Percentiles rank a stretch among this genome's conserved stretches.
Conservation (phyloP, 495 filamentous ascomycete species). For the Hyaloscypha finlandica region DNA sequence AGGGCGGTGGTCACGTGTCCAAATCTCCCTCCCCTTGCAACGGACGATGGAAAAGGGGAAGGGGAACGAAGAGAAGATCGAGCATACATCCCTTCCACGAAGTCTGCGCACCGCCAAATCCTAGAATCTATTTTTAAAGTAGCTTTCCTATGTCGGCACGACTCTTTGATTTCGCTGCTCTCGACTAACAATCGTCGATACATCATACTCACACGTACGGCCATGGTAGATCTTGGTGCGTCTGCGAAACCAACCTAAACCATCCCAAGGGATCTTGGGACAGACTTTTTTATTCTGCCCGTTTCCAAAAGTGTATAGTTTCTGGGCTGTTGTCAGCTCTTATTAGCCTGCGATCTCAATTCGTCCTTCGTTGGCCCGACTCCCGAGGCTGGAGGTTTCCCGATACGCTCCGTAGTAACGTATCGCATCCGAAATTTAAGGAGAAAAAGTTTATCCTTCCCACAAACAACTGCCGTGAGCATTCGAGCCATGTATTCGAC, state of each 20-base stretch:
- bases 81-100: no score
- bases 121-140: neutral
- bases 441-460: neutral
- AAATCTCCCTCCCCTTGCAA: no score
- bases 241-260: neutral
- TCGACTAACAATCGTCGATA: neutral
- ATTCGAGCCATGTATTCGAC: neutral
- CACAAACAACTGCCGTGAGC: slow-evolving; percentile 1
- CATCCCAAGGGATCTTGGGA: neutral
- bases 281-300: neutral
- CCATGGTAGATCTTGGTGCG: neutral
- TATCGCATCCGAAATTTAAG: neutral
- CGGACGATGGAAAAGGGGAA: no score
- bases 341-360: neutral
- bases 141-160: neutral
- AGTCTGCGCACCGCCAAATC: no score
- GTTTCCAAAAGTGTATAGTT: neutral
- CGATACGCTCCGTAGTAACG: neutral
- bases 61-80: no score
- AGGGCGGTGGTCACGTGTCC: no score
- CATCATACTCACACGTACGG: neutral
- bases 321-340: neutral
- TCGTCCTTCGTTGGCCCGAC: neutral
- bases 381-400: neutral
- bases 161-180: neutral